These are phyloP conservation scores for Myxozyma vanderwaltii DNA, from an alignment of 805 yeast species.

Conservation along the genomic window DNA sequence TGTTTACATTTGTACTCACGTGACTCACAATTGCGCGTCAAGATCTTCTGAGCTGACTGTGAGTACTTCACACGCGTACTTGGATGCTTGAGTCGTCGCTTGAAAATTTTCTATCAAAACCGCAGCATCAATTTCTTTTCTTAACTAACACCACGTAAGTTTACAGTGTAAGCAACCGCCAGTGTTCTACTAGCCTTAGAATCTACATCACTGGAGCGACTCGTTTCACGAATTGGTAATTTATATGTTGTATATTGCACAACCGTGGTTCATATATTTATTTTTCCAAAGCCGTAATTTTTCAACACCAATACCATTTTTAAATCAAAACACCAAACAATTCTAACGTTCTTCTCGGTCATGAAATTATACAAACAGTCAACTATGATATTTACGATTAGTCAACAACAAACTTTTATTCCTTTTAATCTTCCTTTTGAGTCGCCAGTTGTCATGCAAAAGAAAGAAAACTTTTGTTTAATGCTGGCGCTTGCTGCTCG, in stretches of 20 bases:
- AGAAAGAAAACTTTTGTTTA: background rate
- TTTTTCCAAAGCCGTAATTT: background rate
- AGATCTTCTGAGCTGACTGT: no score
- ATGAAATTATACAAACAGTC: background rate
- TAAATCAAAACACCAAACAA: background rate
- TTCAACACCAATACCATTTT: background rate
- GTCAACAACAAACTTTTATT: background rate
- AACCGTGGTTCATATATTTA: background rate
- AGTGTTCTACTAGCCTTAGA: no score
- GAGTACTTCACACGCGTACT: no score
- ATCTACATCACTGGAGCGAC: no score
- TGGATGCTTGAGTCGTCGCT: no score
- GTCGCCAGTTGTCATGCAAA: background rate
- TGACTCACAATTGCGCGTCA: no score
- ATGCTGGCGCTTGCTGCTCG: slow-evolving; percentile 11
- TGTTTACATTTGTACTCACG: background rate
- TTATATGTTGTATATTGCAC: background rate
- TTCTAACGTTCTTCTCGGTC: background rate
- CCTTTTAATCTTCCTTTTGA: background rate
- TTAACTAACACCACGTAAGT: no score
- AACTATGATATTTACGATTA: background rate
- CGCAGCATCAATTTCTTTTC: no score
- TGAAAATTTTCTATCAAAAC: no score
- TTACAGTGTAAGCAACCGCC: no score
- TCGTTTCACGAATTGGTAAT: background rate